Conservation (phyloP, 2,329 filamentous ascomycete species). For the Fusarium miscanthi region DNA sequence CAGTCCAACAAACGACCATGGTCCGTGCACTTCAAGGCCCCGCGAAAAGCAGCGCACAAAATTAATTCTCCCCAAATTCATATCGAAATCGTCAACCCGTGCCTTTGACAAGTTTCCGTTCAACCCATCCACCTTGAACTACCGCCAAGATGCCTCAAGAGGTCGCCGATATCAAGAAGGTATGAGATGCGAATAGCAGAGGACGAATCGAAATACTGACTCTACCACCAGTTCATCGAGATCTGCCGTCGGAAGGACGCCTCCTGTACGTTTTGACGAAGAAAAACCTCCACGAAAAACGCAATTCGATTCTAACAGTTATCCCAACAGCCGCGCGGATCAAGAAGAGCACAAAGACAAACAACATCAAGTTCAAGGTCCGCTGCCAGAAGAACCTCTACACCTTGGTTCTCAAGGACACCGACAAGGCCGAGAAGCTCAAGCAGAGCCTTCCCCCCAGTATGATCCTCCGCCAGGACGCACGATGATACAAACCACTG, state of each 20-base stretch:
- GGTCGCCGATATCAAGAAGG: slow-evolving; percentile 97
- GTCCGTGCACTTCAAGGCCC: slow-evolving; percentile 43
- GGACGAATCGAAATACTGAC: slow-evolving; percentile 45
- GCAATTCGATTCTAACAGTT: slow-evolving; percentile 46
- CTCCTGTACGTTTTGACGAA: slow-evolving; percentile 79
- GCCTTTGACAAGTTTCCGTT: slow-evolving; percentile 44
- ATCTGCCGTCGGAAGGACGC: slow-evolving; percentile 99
- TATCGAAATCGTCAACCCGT: slow-evolving; percentile 44
- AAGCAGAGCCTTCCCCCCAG: slow-evolving; percentile 98
- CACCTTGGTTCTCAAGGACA: slow-evolving; percentile 98
- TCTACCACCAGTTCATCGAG: slow-evolving; percentile 90
- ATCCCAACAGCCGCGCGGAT: slow-evolving; percentile 77
- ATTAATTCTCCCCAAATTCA: slow-evolving; percentile 48
- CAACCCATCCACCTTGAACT: slow-evolving; percentile 44
- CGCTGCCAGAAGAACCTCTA: slow-evolving; percentile 96
- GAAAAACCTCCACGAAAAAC: slow-evolving; percentile 21
- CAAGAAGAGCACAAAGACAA: slow-evolving; percentile 93
- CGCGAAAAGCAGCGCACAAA: slow-evolving; percentile 49
- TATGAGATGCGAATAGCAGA: slow-evolving; percentile 49
- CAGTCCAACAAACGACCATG: slow-evolving; percentile 16
- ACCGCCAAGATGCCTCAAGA: slow-evolving; percentile 94
- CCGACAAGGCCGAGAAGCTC: slow-evolving; percentile 99
- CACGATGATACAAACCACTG: background rate
- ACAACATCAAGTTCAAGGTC: slow-evolving; percentile 99
- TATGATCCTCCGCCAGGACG: slow-evolving; percentile 64